Conservation (phyloP, 2,329 filamentous ascomycete species). For the Exserohilum rostratum region DNA sequence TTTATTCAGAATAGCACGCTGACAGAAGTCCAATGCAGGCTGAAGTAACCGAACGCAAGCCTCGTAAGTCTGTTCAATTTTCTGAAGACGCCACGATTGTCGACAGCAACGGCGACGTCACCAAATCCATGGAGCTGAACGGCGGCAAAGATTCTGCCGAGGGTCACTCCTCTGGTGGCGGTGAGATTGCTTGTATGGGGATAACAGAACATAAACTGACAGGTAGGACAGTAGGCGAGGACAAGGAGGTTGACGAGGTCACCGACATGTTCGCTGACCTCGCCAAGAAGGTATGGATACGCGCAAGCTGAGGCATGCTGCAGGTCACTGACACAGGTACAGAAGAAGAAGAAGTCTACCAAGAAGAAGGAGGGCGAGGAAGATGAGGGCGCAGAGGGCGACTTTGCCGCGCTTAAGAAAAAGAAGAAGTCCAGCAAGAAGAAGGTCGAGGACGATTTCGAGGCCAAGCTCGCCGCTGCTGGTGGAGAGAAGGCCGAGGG, state of each 20-base stretch:
- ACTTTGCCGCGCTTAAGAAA: constrained; percentile 73
- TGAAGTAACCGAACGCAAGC: constrained; percentile 65
- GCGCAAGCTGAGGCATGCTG: not conserved
- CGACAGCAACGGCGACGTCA: constrained; percentile 86
- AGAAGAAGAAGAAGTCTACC: constrained; percentile 68
- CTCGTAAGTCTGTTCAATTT: constrained; percentile 93
- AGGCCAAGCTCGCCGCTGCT: constrained; percentile 68
- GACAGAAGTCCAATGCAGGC: constrained; percentile 47
- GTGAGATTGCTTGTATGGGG: constrained; percentile 25
- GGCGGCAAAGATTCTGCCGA: constrained; percentile 81
- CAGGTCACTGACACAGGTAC: constrained; percentile 9
- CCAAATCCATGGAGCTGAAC: constrained; percentile 71
- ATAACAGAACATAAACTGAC: constrained; percentile 25
- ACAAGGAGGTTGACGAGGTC: constrained; percentile 68
- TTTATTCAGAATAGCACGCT: constrained; percentile 7
- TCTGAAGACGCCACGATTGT: constrained; percentile 86
- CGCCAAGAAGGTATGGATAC: constrained; percentile 64
- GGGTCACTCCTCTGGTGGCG: constrained; percentile 63
- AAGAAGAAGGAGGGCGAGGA: constrained; percentile 64
- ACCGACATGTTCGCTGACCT: constrained; percentile 68
- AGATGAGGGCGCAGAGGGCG: constrained; percentile 59
- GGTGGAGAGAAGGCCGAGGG: constrained; percentile 59
- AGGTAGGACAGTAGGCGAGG: constrained; percentile 43
- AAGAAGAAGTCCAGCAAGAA: constrained; percentile 83
- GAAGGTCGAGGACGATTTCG: constrained; percentile 66